These are phyloP conservation scores for Tricholoma bakamatsutake DNA, from an alignment of 768 basidiomycete genomes.

Conservation along the genomic window DNA sequence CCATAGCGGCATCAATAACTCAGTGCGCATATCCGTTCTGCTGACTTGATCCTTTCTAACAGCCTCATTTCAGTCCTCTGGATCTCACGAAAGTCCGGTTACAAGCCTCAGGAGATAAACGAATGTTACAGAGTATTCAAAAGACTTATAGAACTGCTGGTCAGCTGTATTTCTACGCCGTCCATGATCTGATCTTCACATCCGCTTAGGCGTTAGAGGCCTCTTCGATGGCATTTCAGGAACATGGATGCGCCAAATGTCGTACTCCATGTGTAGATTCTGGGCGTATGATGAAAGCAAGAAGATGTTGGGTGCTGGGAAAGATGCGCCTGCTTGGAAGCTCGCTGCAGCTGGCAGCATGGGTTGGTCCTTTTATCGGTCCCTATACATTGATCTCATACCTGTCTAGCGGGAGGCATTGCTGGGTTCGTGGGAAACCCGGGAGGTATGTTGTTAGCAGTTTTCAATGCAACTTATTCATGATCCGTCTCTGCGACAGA, in stretches of 20 bases:
- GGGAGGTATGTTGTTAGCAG: slow-evolving; percentile 45
- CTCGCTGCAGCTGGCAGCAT: slow-evolving; percentile 78
- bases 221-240: slow-evolving; percentile 85
- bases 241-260: slow-evolving; percentile 90
- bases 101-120: slow-evolving; percentile 88
- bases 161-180: slow-evolving; percentile 24
- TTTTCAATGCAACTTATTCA: background rate
- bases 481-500: slow-evolving; percentile 33
- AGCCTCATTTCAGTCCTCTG: slow-evolving; percentile 46
- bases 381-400: slow-evolving; percentile 4
- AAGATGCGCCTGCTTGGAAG: slow-evolving; percentile 74
- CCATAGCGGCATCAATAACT: slow-evolving; percentile 84
- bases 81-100: slow-evolving; percentile 90
- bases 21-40: slow-evolving; percentile 45
- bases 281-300: slow-evolving; percentile 93
- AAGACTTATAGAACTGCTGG: slow-evolving; percentile 83
- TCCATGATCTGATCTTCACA: slow-evolving; percentile 24
- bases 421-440: slow-evolving; percentile 89
- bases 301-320: slow-evolving; percentile 68
- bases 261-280: slow-evolving; percentile 88
- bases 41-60: background rate
- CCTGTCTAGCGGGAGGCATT: slow-evolving; percentile 64
- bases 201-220: slow-evolving; percentile 50
- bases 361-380: slow-evolving; percentile 47
- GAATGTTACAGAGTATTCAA: slow-evolving; percentile 77